Base-by-base conservation (phyloP, 306 rosid species). In the Crotalaria pallida region DNA sequence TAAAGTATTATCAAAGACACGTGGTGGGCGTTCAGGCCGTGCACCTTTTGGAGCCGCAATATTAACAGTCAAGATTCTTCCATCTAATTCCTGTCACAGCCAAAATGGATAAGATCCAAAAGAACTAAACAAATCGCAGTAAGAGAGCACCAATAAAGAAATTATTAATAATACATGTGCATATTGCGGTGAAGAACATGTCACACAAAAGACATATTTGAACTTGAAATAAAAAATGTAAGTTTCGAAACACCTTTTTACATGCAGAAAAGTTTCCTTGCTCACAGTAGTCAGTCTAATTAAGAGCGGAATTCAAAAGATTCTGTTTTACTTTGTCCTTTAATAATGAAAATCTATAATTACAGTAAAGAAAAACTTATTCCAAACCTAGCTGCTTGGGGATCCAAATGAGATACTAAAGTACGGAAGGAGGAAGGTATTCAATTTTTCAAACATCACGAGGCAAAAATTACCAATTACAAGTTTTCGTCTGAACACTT, bases 31-130 rank as follows among this genome's bases (percentile, higher is more conserved):
- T 29, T 94, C 97, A 63, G 77, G 79, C 43, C 69, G 84, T 27
- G 83, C 12, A 65, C 97, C 99, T 82, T 83, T 88, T 12, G 99
- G 92, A 58, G 97, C 86, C 33, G 99, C 97, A 83, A 87, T 94
- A 57, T 94, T 94, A 67, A 94, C 97, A 38, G 92, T 86, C 90
- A 94, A 80, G 16, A 38, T 11, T 80, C 96, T 87, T 76, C 97
- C 99, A 69, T 76, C 78, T 60, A 90, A 17, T 2, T 94, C 97
- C 99, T 94, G 59, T 56, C 19, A 59, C 26, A 26, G 34, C 64
- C n/a, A 55, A 34, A 49, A 11, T 24, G 40, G 27, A 60, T 19
- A 16, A 26, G 79, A 41, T 53, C 11, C 31, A 58, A 51, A 22
- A 49, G 45, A 64, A 59, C 40, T 47, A 69, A 52, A 36, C 15